Base-by-base conservation (phyloP, 768 basidiomycete genomes). In the Lactarius sp. region DNA sequence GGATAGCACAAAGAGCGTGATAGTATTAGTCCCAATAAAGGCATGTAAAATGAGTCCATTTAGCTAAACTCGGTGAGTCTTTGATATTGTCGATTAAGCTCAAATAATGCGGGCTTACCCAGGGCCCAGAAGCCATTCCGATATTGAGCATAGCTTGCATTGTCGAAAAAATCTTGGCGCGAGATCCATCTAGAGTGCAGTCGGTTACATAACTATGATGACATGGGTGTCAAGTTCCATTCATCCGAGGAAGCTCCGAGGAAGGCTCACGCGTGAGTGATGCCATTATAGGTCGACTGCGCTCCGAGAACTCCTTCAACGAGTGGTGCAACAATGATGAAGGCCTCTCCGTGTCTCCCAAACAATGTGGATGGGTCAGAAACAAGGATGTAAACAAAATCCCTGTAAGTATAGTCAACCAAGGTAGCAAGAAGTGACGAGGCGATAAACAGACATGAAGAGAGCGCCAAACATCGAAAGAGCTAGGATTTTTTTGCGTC, bases 101-200 rank as follows among this genome's bases (percentile, higher is more conserved):
- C 51, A 4, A 37, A 14, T 9, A 53, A n/a, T 4, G 16, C 34
- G 16, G 37, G 18, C 67, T 27, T 42, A 68, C 68, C 68, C 68
- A 68, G 6, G 68, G 68, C 12, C 68, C 68, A 8, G 59, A 54
- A 33, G 68, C 65, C 51, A 68, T 59, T 34, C 68, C 68, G n/a
- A 68, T 67, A 36, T 68, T 67, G 31, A 68, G 59, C 66, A 68
- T 68, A 8, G 66, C 68, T 37, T 68, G 68, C 54, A 68, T 61
- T 2, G 60, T 68, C 8, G 66, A 58, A 49, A 68, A 68, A 8
- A 68, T 68, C 59, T 66, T 63, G 22, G 68, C 57, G 41, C 68
- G 68, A 8, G 68, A 68, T 27, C 66, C 68, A 52, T 67, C 68
- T 14, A 62, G 55, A 31, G 68, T 64, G 41, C 68, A 68, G 46